These are phyloP conservation scores for Stenogyne calaminthoides DNA, from an alignment of 305 asterid species.

Conservation along the genomic window DNA sequence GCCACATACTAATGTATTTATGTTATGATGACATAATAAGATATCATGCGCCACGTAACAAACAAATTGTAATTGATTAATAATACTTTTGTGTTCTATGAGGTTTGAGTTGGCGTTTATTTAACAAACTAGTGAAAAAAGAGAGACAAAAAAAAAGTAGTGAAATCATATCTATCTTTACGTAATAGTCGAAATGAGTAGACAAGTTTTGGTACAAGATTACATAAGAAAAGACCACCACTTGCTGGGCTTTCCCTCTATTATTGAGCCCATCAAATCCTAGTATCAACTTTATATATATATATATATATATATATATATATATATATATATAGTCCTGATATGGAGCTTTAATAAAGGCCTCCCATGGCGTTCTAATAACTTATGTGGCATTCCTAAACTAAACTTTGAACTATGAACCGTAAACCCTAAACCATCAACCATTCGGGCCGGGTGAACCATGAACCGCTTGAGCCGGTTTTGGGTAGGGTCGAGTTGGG, in stretches of 20 bases:
- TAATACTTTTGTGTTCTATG: background rate
- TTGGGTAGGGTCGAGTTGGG: too few relatives aligned
- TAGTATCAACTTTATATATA: too few relatives aligned
- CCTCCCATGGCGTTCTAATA: too few relatives aligned
- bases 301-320: too few relatives aligned
- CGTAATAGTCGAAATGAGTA: slow-evolving; percentile 6
- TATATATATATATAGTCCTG: too few relatives aligned
- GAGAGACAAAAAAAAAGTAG: slow-evolving; percentile 16
- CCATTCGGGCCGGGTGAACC: too few relatives aligned
- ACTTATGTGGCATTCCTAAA: too few relatives aligned
- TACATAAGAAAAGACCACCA: slow-evolving; percentile 21
- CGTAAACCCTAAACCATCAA: too few relatives aligned
- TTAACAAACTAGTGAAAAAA: background rate
- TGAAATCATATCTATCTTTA: background rate
- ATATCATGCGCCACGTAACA: background rate
- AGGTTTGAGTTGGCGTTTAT: background rate
- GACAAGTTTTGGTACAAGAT: slow-evolving; percentile 22
- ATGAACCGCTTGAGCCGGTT: too few relatives aligned
- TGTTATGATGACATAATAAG: background rate
- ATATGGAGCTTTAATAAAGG: too few relatives aligned
- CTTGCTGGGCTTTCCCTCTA: slow-evolving; percentile 18
- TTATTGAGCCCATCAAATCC: slow-evolving; percentile 4
- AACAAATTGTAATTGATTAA: background rate
- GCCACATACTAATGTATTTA: background rate
- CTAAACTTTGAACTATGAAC: too few relatives aligned